Base-by-base conservation (phyloP, 305 asterid species). In the Galium porrigens region DNA sequence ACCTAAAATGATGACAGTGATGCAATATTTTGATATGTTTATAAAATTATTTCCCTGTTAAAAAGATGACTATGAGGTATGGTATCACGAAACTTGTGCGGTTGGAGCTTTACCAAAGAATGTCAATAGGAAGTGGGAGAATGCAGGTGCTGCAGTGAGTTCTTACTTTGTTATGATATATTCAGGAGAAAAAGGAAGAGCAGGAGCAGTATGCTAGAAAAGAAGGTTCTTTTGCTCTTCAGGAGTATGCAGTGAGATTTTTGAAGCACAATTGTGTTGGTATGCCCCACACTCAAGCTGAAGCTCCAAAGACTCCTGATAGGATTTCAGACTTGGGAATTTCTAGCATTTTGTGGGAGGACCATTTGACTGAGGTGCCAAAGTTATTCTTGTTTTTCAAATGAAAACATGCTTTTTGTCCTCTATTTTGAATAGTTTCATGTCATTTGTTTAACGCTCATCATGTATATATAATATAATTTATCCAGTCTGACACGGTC, bases 221-320 rank as follows among this genome's bases (percentile, higher is more conserved):
- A 74, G 88, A 70, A 62, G 74, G 67, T 17, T 67, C 73, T 69
- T 75, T 61, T 74, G 56, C 91, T 69, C 72, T 89, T 72, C 76
- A 59, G 77, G 87, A 84, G 64, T 94, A 94, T 81, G 96, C 89
- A 37, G 59, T 78, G 72, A 83, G 84, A 72, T 87, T 87, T 77
- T 76, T 82, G 74, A 74, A 84, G 74, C 70, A 68, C 73, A 84
- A 80, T 69, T 73, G 67, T 68, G 65, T 80, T 46, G 68, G 61
- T 77, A 56, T 65, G 58, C 64, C 54, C 68, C 77, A 74, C 56
- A 53, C 76, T 70, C 76, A 69, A 70, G 77, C 81, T 63, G 92
- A 82, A 70, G 83, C 81, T 72, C 94, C 85, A 11, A 55, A 34
- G 59, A 78, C 89, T 53, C 88, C 95, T 22, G 95, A 84, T 70